Evolutionary conservation across 1,284 basidiomycete genomes (phyloP), one percentile per base, ranked within the genome.

Genomic region (Psilocybe mexicana): DNA sequence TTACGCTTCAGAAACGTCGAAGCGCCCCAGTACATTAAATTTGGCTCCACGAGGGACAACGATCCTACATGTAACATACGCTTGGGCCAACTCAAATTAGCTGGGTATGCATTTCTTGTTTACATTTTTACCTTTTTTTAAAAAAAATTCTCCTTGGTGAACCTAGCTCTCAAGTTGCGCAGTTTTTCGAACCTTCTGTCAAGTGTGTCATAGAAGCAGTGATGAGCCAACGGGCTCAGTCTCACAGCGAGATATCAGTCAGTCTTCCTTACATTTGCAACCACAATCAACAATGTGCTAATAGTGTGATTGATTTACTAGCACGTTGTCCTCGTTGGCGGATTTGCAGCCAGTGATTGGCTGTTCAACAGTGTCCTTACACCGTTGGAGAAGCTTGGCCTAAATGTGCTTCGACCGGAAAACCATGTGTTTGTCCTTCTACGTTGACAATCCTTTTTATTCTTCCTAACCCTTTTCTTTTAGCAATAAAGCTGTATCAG

Each of bases 401-500:
- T 78, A 8, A 63, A 67, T 3, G 18, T 58, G 2, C 48, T 62
- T 1, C 69, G 76, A 18, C 78, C 79, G 1, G 76, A 79, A 43
- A 70, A 67, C 26, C 72, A 77, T 24, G 62, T 75, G 79, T 79
- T 64, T 30, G 76, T 70, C 6, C 12, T 18, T 18, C 18, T 18
- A 6, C 25, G 25, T 12, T 42, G 18, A 18, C 30, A 33, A 8
- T 33, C 30, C 5, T 12, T 44, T 26, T 14, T 11, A 3, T 40
- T n/a, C 14, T 40, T 14, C 11, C 4, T n/a, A 8, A 12, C 38
- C n/a, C 14, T 11, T n/a, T n/a, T 11, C 4, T 14, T 11, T 40
- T 43, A 82, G 80, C 14, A 79, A 81, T 60, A 82, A 84, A 59
- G 82, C 80, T 2, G 84, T 84, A 0, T 77, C 83, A 0, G 79